These are phyloP conservation scores for Halophytophthora polymorphica DNA, from an alignment of 352 stramenopile genomes.

Conservation along the genomic window DNA sequence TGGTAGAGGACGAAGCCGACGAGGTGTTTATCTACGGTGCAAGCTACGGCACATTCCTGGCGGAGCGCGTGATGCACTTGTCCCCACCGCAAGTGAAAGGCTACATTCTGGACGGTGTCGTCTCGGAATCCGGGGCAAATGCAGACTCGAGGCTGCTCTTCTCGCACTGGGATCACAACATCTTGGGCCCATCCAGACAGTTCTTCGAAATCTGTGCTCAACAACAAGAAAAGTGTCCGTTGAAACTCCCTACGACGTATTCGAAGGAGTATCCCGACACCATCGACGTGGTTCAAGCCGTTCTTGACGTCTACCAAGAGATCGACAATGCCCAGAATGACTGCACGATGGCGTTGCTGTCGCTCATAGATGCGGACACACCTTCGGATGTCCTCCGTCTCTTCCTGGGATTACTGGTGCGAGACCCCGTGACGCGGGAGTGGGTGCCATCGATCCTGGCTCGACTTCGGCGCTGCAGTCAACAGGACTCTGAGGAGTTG, in stretches of 20 bases:
- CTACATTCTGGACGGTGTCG: conserved; percentile 51
- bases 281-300: conserved; percentile 20
- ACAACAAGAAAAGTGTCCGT: conserved; percentile 20
- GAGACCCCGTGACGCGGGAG: conserved; percentile 21
- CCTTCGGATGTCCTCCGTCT: conserved; percentile 28
- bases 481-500: conserved; percentile 32
- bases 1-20: conserved; percentile 9
- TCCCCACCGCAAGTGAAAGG: conserved; percentile 30
- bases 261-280: neutral
- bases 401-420: conserved; percentile 29
- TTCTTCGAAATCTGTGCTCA: conserved; percentile 25
- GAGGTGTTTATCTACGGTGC: conserved; percentile 47
- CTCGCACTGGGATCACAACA: conserved; percentile 36
- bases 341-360: conserved; percentile 14
- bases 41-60: conserved; percentile 58
- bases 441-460: conserved; percentile 33
- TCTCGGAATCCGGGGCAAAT: conserved; percentile 24
- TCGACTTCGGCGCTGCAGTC: conserved; percentile 29
- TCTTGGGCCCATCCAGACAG: conserved; percentile 15
- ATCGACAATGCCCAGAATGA: conserved; percentile 25
- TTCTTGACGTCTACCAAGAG: conserved; percentile 28
- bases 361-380: neutral
- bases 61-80: conserved; percentile 52
- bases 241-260: too few species aligned
- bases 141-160: conserved; percentile 18